Evolutionary conservation across 2,329 filamentous ascomycete species (phyloP).

Genomic region (Rhinocladiella mackenziei): DNA sequence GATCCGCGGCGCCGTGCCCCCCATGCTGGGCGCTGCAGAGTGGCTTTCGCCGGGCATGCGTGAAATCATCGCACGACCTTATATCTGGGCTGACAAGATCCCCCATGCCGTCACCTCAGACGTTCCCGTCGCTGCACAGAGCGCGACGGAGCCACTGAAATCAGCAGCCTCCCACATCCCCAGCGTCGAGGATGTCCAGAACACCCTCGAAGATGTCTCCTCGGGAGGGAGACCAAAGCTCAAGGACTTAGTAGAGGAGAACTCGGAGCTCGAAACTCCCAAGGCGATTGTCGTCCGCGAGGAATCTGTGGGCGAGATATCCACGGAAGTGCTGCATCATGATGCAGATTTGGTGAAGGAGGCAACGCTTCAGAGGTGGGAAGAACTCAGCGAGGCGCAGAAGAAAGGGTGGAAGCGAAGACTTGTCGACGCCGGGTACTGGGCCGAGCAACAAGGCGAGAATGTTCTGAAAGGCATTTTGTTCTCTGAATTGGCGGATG

Average conservation of each 20-base stretch:
- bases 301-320: constrained; percentile 38
- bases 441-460: constrained; percentile 76
- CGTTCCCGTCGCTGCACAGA: constrained; percentile 17
- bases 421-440: constrained; percentile 67
- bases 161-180: constrained; percentile 8
- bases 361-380: constrained; percentile 57
- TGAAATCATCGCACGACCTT: constrained; percentile 39
- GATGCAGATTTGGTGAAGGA: constrained; percentile 24
- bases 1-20: constrained; percentile 54
- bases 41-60: constrained; percentile 54
- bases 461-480: constrained; percentile 70
- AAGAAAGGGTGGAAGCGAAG: constrained; percentile 65
- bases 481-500: constrained; percentile 67
- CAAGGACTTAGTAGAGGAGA: constrained; percentile 23
- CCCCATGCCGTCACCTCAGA: constrained; percentile 11
- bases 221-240: constrained; percentile 18
- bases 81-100: constrained; percentile 35
- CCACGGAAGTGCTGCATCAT: constrained; percentile 36
- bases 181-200: constrained; percentile 11
- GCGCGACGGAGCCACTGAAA: constrained; percentile 19
- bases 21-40: constrained; percentile 53
- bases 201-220: constrained; percentile 6
- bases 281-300: constrained; percentile 31
- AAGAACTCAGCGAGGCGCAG: constrained; percentile 62
- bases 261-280: constrained; percentile 25